Evolutionary conservation across 257 asterid genomes (phyloP).

Genomic region (Solanum dulcamara): DNA sequence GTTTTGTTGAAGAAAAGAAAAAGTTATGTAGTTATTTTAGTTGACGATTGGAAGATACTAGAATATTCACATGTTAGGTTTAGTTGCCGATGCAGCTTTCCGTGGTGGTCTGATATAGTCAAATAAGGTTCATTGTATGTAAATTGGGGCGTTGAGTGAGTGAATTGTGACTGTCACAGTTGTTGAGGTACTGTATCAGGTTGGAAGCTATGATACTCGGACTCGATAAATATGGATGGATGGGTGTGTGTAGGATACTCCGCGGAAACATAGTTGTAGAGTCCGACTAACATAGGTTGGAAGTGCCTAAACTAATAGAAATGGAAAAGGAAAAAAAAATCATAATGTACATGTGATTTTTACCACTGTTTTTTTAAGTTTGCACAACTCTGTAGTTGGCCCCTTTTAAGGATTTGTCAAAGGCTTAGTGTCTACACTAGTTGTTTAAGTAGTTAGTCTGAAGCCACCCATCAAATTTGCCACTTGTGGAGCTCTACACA

Average conservation of each 20-base stretch:
- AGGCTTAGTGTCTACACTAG: neutral
- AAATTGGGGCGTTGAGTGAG: neutral
- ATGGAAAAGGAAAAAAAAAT: neutral
- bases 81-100: neutral
- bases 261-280: neutral
- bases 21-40: neutral
- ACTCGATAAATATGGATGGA: no score
- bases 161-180: neutral
- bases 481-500: neutral
- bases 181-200: neutral
- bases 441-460: neutral
- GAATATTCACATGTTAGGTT: neutral
- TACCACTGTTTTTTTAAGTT: neutral
- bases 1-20: neutral
- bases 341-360: neutral
- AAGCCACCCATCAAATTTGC: neutral
- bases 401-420: neutral
- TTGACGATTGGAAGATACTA: neutral
- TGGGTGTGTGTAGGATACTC: neutral
- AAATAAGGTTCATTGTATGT: neutral
- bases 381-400: neutral
- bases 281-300: neutral
- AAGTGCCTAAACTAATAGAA: neutral
- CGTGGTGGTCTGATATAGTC: neutral
- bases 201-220: neutral